Base-by-base conservation (phyloP, 2,329 filamentous ascomycete genomes). In the Huntiella omanensis region DNA sequence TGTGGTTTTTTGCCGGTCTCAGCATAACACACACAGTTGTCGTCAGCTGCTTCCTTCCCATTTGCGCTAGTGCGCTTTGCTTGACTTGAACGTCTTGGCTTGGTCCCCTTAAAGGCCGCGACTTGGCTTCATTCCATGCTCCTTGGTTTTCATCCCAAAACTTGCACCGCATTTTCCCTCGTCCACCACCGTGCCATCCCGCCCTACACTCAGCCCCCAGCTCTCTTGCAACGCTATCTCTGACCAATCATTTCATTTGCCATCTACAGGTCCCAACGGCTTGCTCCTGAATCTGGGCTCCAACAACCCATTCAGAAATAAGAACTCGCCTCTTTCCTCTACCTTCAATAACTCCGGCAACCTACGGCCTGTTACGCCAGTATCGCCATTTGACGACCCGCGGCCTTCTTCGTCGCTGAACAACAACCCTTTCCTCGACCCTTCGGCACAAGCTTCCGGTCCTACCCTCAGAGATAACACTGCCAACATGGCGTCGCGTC, bases 241-340 rank as follows among this genome's bases (percentile, higher is more conserved):
- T 28, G 58, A 62, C 63, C 63, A 54, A 54, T 60, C 64, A 67
- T 68, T 67, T 64, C 67, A 60, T 55, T 62, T 60, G 57, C 58
- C 58, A 58, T 55, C 61, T 60, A 58, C 55, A 58, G 47, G 47
- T 38, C 47, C 47, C 34, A 49, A 49, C 47, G 69, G 68, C 54
- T 66, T 80, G 58, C 66, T 71, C 46, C 64, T 80, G 59, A 80
- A 77, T 62, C 72, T 86, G 57, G 77, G 78, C 60, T 86, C 81
- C 60, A 86, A 86, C 70, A 87, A 87, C 59, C 82, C 82, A 52
- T 87, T 75, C 56, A 78, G 81, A 65, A 83, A 83, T 61, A 75
- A 77, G 52, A 66, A 68, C 34, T 83, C 80, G 52, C 78, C 73
- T 43, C 59, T 51, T 17, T 51, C 49, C 40, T 43, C 47, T 34